These are phyloP conservation scores for Coprinellus micaceus DNA, from an alignment of 768 basidiomycete species.

Conservation along the genomic window DNA sequence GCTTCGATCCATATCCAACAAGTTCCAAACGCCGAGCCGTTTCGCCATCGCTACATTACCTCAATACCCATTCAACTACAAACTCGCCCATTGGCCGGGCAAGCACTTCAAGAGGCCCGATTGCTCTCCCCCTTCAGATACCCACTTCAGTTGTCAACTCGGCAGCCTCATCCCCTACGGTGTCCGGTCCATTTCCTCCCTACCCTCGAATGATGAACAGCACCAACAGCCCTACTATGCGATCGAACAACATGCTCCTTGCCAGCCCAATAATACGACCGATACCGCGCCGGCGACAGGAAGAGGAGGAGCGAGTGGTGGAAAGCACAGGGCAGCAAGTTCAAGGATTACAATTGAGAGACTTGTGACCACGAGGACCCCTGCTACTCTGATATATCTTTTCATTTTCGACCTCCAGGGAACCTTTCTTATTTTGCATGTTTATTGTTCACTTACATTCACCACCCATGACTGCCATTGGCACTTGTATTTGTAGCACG, in stretches of 20 bases:
- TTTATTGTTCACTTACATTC: too few species aligned
- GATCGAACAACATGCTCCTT: conserved; percentile 60
- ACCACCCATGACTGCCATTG: too few species aligned
- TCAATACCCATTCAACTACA: conserved; percentile 45
- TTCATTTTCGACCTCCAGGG: too few species aligned
- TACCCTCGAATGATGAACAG: conserved; percentile 50
- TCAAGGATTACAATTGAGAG: neutral
- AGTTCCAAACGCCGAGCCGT: conserved; percentile 79
- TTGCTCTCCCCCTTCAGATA: conserved; percentile 63
- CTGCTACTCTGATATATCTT: too few species aligned
- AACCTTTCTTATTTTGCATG: too few species aligned
- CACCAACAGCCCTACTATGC: conserved; percentile 71
- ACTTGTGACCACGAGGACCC: neutral
- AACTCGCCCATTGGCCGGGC: conserved; percentile 39
- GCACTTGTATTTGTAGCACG: too few species aligned
- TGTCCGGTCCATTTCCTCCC: conserved; percentile 47
- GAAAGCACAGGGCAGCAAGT: conserved; percentile 28
- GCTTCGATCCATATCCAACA: conserved; percentile 80
- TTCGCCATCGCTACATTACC: conserved; percentile 69
- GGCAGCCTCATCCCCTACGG: conserved; percentile 69
- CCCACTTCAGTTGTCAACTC: conserved; percentile 58
- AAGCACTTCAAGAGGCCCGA: conserved; percentile 44
- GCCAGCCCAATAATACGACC: conserved; percentile 76
- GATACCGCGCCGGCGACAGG: conserved; percentile 52
- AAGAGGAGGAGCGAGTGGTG: conserved; percentile 65